These are phyloP conservation scores for Grosmannia huntii DNA, from an alignment of 2,329 filamentous ascomycete genomes.

Conservation along the genomic window DNA sequence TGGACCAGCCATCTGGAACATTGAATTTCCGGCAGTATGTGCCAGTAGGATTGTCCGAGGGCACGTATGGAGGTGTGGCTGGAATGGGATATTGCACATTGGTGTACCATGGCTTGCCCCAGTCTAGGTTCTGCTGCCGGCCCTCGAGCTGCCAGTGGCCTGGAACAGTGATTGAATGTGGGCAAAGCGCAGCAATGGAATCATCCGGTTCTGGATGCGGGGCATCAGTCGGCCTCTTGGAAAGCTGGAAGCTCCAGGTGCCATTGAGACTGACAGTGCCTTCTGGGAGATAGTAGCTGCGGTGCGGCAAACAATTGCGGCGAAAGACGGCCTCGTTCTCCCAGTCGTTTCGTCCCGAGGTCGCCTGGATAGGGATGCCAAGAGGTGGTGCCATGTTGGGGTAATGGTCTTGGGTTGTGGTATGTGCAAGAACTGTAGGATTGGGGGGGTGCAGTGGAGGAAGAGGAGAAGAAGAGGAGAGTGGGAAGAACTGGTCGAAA, in stretches of 20 bases:
- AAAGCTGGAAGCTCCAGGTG: slow-evolving; percentile 42
- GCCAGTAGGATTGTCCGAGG: slow-evolving; percentile 51
- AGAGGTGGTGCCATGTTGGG: neutral
- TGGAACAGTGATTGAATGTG: slow-evolving; percentile 41
- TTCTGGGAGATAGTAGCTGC: slow-evolving; percentile 44
- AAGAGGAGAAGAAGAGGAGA: neutral
- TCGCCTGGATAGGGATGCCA: slow-evolving; percentile 1
- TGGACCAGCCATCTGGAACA: slow-evolving; percentile 34
- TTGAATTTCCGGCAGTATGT: slow-evolving; percentile 44
- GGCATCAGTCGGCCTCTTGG: slow-evolving; percentile 30
- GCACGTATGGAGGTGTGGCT: slow-evolving; percentile 49
- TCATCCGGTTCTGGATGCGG: neutral
- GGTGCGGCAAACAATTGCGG: slow-evolving; percentile 43
- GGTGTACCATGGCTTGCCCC: slow-evolving; percentile 55
- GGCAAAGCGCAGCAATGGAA: slow-evolving; percentile 14
- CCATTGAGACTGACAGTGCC: slow-evolving; percentile 38
- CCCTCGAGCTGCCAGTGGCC: slow-evolving; percentile 61
- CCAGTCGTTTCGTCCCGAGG: slow-evolving; percentile 36
- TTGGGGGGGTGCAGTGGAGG: neutral
- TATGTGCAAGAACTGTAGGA: neutral
- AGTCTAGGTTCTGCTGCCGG: slow-evolving; percentile 14
- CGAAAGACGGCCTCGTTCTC: slow-evolving; percentile 48
- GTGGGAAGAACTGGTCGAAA: neutral
- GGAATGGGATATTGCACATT: slow-evolving; percentile 56
- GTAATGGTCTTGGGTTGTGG: neutral